Percentiles rank a stretch among this genome's conserved stretches.
Evolutionary conservation across 768 basidiomycete species (phyloP).

Genomic region (Amanita subjunquillea): DNA sequence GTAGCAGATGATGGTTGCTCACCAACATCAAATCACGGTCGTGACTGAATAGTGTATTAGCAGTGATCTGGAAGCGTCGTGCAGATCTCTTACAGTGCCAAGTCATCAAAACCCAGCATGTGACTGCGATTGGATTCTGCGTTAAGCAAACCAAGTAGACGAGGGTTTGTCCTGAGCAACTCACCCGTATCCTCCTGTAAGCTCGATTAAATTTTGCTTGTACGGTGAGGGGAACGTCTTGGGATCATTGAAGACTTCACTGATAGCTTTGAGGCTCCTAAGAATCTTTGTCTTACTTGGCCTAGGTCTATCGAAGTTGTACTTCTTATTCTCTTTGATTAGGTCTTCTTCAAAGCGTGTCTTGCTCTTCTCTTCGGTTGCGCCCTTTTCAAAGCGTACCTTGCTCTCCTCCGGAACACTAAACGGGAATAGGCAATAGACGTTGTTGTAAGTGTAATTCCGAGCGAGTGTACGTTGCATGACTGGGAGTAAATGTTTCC

Average conservation of each 20-base stretch:
- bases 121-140: conserved; percentile 5
- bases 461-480: conserved; percentile 15
- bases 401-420: conserved; percentile 4
- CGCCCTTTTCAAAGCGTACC: neutral
- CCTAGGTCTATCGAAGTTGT: conserved; percentile 6
- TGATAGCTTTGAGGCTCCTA: conserved; percentile 10
- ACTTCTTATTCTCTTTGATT: neutral
- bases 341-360: neutral
- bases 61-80: neutral
- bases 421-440: conserved; percentile 16
- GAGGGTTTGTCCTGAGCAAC: neutral
- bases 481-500: conserved; percentile 6
- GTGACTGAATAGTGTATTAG: conserved; percentile 7
- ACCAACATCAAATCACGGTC: conserved; percentile 15
- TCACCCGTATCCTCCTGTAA: conserved; percentile 15
- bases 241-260: conserved; percentile 12
- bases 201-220: conserved; percentile 5
- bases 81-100: conserved; percentile 7
- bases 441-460: conserved; percentile 13
- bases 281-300: conserved; percentile 4
- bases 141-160: neutral
- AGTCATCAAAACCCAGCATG: conserved; percentile 13
- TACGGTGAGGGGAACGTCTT: conserved; percentile 10
- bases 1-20: neutral
- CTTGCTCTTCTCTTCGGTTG: neutral